Conservation (phyloP, 2,329 filamentous ascomycete species). For the Pseudogymnoascus destructans region DNA sequence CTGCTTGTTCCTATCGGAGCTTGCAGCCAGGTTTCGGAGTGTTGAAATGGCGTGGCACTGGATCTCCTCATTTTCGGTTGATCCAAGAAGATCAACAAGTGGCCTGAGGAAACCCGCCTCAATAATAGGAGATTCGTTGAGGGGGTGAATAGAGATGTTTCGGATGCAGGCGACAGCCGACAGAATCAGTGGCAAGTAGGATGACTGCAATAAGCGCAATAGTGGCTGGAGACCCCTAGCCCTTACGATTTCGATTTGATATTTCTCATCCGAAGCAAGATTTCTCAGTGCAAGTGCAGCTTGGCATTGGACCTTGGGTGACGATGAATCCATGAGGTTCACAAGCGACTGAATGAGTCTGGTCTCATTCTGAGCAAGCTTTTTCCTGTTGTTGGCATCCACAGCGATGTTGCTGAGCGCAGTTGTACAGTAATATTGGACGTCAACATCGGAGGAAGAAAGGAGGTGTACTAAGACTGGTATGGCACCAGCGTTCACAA, state of each 20-base stretch:
- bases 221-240: conserved; percentile 75
- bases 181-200: conserved; percentile 87
- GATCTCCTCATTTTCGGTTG: conserved; percentile 96
- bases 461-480: conserved; percentile 92
- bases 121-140: conserved; percentile 97
- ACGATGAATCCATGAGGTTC: conserved; percentile 92
- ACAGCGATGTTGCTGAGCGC: conserved; percentile 98
- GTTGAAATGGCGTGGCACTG: conserved; percentile 98
- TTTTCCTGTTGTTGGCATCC: conserved; percentile 78
- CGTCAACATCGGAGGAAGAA: conserved; percentile 85
- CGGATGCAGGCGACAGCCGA: conserved; percentile 96
- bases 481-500: conserved; percentile 95
- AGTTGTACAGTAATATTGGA: conserved; percentile 98
- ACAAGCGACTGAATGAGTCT: conserved; percentile 89
- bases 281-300: conserved; percentile 89
- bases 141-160: conserved; percentile 95
- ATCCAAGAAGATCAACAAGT: conserved; percentile 82
- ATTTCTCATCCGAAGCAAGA: conserved; percentile 94
- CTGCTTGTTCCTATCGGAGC: conserved; percentile 94
- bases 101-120: conserved; percentile 93
- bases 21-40: conserved; percentile 85
- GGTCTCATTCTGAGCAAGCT: conserved; percentile 79
- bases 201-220: conserved; percentile 81
- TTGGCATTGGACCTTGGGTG: conserved; percentile 95
- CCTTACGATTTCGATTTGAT: conserved; percentile 93